Conservation (phyloP, 768 basidiomycete species). For the Mycena filopes region DNA sequence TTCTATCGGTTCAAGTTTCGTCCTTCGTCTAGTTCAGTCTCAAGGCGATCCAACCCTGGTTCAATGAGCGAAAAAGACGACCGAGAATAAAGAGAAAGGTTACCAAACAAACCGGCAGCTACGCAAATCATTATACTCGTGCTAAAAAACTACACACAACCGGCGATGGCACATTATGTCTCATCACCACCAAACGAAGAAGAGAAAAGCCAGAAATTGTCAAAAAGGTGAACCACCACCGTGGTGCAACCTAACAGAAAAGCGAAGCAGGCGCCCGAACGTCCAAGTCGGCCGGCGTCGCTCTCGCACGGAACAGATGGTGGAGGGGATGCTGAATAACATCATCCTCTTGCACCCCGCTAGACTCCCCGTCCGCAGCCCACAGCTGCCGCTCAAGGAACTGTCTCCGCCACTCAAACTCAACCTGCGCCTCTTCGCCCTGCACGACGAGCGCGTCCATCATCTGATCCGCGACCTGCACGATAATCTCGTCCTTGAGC, state of each 20-base stretch:
- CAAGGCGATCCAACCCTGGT: too few species aligned
- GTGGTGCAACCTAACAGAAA: constrained; percentile 12
- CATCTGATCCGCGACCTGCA: constrained; percentile 33
- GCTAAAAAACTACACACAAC: constrained; percentile 12
- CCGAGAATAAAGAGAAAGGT: background rate
- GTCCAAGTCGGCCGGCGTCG: constrained; percentile 26
- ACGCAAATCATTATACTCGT: constrained; percentile 5
- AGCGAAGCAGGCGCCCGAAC: constrained; percentile 19
- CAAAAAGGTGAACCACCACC: background rate
- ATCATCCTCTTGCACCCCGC: constrained; percentile 15
- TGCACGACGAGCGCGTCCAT: constrained; percentile 31
- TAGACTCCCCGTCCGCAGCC: background rate
- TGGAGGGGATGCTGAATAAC: constrained; percentile 29
- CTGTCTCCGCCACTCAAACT: constrained; percentile 31
- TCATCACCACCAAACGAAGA: constrained; percentile 11
- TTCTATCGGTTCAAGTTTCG: too few species aligned
- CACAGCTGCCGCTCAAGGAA: constrained; percentile 29
- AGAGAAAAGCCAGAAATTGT: background rate
- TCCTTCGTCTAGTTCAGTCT: too few species aligned
- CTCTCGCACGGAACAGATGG: constrained; percentile 25
- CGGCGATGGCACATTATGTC: constrained; percentile 24
- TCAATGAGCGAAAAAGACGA: background rate
- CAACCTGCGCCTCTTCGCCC: constrained; percentile 33
- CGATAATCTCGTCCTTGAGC: constrained; percentile 30
- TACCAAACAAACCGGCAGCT: background rate